phyloP scores from a whole-genome alignment of 208 protist species.

The Blastocrithidia nonstop region DNA sequence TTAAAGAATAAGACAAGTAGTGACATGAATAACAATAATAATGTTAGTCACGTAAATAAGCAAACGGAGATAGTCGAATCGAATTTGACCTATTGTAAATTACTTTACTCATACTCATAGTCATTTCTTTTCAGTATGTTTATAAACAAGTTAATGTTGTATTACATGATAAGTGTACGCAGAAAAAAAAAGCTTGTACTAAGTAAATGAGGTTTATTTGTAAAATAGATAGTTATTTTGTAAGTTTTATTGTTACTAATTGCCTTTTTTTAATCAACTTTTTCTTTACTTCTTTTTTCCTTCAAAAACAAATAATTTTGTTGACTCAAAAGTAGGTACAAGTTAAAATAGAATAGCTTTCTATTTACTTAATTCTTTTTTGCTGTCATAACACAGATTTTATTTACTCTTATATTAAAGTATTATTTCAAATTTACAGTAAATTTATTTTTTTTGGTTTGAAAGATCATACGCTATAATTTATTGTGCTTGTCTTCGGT shows the following conservation, averaged over 20 bases:
- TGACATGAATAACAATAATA: not conserved
- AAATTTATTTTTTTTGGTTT: not conserved
- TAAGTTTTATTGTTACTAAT: slow-evolving; percentile 3
- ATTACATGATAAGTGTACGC: not conserved
- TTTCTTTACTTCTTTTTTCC: not conserved
- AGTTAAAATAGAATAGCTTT: not conserved
- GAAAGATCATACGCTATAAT: not conserved
- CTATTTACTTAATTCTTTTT: not conserved
- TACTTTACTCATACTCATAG: not conserved
- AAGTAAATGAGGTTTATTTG: too few relatives aligned
- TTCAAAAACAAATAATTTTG: not conserved
- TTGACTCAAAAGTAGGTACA: not conserved
- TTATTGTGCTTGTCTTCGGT: not conserved
- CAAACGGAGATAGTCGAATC: slow-evolving; percentile 3
- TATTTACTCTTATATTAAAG: not conserved
- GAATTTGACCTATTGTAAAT: not conserved
- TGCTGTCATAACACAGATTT: too few relatives aligned
- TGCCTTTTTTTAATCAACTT: not conserved
- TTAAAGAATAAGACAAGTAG: not conserved
- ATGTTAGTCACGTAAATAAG: not conserved
- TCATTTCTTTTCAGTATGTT: too few relatives aligned
- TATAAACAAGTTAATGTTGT: too few relatives aligned
- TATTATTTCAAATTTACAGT: not conserved
- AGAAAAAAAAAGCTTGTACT: slow-evolving; percentile 2
- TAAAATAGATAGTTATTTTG: not conserved